These are phyloP conservation scores for Fagopyrum esculentum DNA, from an alignment of 148 eudicot genomes.

Conservation along the genomic window DNA sequence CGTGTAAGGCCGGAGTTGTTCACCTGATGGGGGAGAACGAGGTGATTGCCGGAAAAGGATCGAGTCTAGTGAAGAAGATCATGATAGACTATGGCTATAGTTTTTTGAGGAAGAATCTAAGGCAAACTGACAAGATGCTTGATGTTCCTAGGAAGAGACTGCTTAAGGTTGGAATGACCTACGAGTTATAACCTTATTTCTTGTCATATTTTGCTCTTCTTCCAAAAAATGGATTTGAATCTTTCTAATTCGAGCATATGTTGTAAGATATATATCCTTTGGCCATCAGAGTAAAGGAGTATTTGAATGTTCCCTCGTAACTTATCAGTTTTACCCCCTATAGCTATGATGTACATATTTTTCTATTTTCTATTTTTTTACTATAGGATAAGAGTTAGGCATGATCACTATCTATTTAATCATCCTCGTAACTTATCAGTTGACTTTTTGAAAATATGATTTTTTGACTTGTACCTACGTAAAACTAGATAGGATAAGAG, in stretches of 20 bases:
- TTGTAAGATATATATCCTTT: neutral
- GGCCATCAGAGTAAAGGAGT: neutral
- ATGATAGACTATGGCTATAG: conserved; percentile 25
- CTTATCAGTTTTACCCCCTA: no score
- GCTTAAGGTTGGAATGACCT: conserved; percentile 42
- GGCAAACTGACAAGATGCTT: conserved; percentile 22
- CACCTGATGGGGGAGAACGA: conserved; percentile 39
- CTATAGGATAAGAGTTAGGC: no score
- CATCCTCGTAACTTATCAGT: no score
- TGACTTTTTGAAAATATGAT: no score
- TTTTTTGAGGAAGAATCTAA: conserved; percentile 27
- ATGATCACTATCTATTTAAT: no score
- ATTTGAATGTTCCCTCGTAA: no score
- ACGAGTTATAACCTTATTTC: conserved; percentile 24
- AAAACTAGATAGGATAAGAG: no score
- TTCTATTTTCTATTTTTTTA: no score
- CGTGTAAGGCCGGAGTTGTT: conserved; percentile 24
- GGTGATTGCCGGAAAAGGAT: conserved; percentile 24
- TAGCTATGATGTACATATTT: no score
- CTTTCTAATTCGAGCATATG: neutral
- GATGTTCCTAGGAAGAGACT: conserved; percentile 27
- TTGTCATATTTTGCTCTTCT: neutral
- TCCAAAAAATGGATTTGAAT: neutral
- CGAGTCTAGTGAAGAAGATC: conserved; percentile 21
- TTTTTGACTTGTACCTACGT: no score